Evolutionary conservation across 2,329 filamentous ascomycete species (phyloP).

Genomic region (Ceratocystis smalleyi): DNA sequence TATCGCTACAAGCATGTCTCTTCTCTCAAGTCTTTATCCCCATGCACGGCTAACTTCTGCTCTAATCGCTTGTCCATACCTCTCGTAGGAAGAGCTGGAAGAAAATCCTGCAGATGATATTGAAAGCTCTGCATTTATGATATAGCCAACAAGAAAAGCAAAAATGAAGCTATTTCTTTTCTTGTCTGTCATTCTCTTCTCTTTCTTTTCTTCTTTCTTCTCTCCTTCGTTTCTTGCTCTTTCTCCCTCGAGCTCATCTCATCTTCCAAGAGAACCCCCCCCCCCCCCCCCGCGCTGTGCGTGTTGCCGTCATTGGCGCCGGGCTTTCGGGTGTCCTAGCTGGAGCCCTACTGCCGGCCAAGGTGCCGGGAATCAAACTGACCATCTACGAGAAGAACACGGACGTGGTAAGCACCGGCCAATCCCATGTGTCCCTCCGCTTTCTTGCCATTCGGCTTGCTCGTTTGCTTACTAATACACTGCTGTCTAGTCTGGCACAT

Average conservation of each 20-base stretch:
- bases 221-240: not conserved
- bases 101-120: not conserved
- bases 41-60: not conserved
- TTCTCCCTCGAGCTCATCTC: not conserved
- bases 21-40: not conserved
- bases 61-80: not conserved
- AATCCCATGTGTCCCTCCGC: not conserved
- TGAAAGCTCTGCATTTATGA: slow-evolving; percentile 4
- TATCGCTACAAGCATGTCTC: not conserved
- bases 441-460: not conserved
- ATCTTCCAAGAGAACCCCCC: not conserved
- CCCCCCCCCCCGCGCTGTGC: slow-evolving; percentile 21
- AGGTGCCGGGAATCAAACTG: slow-evolving; percentile 51
- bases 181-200: not conserved
- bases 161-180: no score
- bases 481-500: slow-evolving; percentile 27
- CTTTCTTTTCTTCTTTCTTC: not conserved
- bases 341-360: slow-evolving; percentile 49
- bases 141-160: not conserved
- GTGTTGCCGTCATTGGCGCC: slow-evolving; percentile 27
- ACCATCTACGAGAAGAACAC: slow-evolving; percentile 53
- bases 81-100: not conserved
- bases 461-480: not conserved
- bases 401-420: slow-evolving; percentile 39
- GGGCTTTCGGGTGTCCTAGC: slow-evolving; percentile 32